Percentiles rank a stretch among this genome's conserved stretches.
phyloP scores from a whole-genome alignment of 106 monocot genomes.

The Iris macrosiphon region DNA sequence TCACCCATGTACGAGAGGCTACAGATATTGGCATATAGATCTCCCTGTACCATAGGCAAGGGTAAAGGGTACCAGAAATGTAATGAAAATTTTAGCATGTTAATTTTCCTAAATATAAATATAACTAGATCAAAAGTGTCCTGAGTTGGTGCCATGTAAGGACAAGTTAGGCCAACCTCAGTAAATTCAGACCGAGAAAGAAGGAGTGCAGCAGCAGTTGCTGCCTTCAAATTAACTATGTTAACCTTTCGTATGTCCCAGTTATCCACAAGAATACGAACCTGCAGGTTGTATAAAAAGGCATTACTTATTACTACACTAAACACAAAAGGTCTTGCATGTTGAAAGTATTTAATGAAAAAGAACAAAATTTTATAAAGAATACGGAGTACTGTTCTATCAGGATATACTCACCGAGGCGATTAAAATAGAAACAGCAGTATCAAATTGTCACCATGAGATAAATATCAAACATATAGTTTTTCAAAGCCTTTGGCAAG shows the following conservation, averaged over 20 bases:
- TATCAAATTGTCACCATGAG: no score
- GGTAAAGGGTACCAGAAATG: background rate
- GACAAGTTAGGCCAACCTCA: slow-evolving; percentile 48
- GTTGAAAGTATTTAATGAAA: no score
- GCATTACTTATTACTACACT: background rate
- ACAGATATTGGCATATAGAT: slow-evolving; percentile 85
- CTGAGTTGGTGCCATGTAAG: background rate
- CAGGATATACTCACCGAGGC: no score
- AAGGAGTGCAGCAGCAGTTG: slow-evolving; percentile 65
- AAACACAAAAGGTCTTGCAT: no score
- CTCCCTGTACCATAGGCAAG: slow-evolving; percentile 45
- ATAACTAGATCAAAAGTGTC: no score
- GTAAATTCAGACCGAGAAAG: slow-evolving; percentile 72
- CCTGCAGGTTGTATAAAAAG: slow-evolving; percentile 31
- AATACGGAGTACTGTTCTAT: no score
- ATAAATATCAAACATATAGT: no score
- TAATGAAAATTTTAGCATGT: background rate
- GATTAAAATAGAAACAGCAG: no score
- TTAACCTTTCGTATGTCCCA: slow-evolving; percentile 80
- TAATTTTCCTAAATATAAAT: background rate
- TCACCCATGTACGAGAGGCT: slow-evolving; percentile 96
- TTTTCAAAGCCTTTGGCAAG: no score
- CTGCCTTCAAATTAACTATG: slow-evolving; percentile 69
- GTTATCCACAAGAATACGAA: slow-evolving; percentile 70
- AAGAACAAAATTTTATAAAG: no score